These are phyloP conservation scores for Aspergillus taichungensis DNA, from an alignment of 495 filamentous ascomycete species.

Conservation along the genomic window DNA sequence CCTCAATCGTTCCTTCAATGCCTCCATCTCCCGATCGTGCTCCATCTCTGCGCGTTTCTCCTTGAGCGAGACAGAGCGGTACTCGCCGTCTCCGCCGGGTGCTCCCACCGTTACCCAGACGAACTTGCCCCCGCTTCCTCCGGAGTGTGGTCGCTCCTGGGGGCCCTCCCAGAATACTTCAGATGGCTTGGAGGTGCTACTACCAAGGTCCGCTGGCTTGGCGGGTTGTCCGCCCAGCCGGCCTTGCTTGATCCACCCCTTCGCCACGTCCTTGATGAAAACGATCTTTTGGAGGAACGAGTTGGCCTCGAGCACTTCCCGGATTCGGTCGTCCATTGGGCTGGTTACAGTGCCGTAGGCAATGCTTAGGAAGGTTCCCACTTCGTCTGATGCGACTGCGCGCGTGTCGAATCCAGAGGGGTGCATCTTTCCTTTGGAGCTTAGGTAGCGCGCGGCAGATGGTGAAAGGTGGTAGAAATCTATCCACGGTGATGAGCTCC, in stretches of 20 bases:
- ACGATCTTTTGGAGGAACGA: constrained; percentile 69
- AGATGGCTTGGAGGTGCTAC: background rate
- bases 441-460: constrained; percentile 55
- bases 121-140: constrained; percentile 56
- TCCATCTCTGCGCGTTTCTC: constrained; percentile 12
- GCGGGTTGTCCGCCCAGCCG: constrained; percentile 50
- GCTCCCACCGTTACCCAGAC: constrained; percentile 83
- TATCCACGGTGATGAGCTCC: constrained; percentile 50
- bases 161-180: constrained; percentile 60
- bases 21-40: constrained; percentile 24
- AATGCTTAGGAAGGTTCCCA: constrained; percentile 50
- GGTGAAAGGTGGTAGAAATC: constrained; percentile 78
- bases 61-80: constrained; percentile 35
- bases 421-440: constrained; percentile 51
- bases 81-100: constrained; percentile 57
- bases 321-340: constrained; percentile 45
- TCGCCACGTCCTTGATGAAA: constrained; percentile 61
- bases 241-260: constrained; percentile 63
- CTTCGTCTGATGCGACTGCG: constrained; percentile 51
- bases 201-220: background rate
- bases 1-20: constrained; percentile 26
- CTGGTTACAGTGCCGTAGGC: constrained; percentile 43
- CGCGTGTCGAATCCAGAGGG: constrained; percentile 40
- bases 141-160: constrained; percentile 41
- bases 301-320: constrained; percentile 64